Evolutionary conservation across 1,284 basidiomycete genomes (phyloP).

Genomic region (Wallemia ichthyophaga): DNA sequence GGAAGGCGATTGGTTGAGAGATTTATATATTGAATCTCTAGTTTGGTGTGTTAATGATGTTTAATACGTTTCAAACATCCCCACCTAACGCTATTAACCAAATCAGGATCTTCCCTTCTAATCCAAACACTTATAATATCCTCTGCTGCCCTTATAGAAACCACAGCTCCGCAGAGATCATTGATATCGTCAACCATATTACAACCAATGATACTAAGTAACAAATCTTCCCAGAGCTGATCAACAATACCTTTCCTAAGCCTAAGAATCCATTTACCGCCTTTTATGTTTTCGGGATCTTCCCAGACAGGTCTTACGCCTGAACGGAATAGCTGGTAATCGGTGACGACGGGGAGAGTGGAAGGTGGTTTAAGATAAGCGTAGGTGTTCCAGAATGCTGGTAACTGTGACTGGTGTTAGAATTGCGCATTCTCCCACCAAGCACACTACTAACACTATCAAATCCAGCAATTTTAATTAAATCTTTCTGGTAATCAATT

Average conservation of each 20-base stretch:
- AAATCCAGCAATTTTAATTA: slow-evolving; percentile 48
- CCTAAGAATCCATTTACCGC: slow-evolving; percentile 75
- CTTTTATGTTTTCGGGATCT: slow-evolving; percentile 51
- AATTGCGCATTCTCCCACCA: too few species aligned
- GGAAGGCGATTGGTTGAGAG: slow-evolving; percentile 32
- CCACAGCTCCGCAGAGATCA: slow-evolving; percentile 39
- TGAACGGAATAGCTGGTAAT: slow-evolving; percentile 55
- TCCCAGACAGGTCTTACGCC: slow-evolving; percentile 66
- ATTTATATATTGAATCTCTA: slow-evolving; percentile 36
- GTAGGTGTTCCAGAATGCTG: slow-evolving; percentile 56
- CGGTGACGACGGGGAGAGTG: slow-evolving; percentile 38
- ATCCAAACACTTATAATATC: slow-evolving; percentile 59
- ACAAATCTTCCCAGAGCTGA: slow-evolving; percentile 49
- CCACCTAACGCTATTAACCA: slow-evolving; percentile 39
- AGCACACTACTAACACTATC: slow-evolving; percentile 25
- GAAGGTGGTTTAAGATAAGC: slow-evolving; percentile 47
- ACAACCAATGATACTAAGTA: slow-evolving; percentile 44
- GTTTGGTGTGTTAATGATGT: background rate
- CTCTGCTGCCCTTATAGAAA: slow-evolving; percentile 49
- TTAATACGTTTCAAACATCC: slow-evolving; percentile 13
- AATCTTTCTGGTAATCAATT: slow-evolving; percentile 52
- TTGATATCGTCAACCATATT: slow-evolving; percentile 20
- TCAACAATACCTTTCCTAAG: slow-evolving; percentile 51
- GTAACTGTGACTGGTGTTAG: slow-evolving; percentile 33
- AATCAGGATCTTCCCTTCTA: slow-evolving; percentile 31